Base-by-base conservation (phyloP, 129 eudicot genomes). In the Escallonia herrerae region DNA sequence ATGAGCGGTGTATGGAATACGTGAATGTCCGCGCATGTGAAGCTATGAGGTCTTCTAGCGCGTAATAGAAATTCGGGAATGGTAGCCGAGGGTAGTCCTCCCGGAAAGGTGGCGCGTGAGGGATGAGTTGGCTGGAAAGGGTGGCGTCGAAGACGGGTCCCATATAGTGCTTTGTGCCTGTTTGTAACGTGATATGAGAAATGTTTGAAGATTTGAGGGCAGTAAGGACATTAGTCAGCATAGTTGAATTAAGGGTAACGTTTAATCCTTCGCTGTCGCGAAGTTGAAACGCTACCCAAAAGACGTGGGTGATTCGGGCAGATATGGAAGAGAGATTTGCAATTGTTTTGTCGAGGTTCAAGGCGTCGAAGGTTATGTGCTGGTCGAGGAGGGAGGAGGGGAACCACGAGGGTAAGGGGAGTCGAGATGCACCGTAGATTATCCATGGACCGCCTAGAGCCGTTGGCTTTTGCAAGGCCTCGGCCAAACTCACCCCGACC, bases 381-480 rank as follows among this genome's bases (percentile, higher is more conserved):
- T 62, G 52, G 65, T 72, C 59, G 5, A 72, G 54, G 9, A 47
- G 69, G 43, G 64, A 64, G 49, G 59, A 11, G n/a, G 65, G 76
- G 48, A 64, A 72, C 70, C 70, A 72, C 3, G 64, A 13, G 9
- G 70, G 70, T 42, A 56, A 37, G 0, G 70, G 52, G 22, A 70
- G 65, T 1, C 76, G 63, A 15, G 76, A 46, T 0, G 45, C 70
- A 37, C 76, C 70, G 14, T 63, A 72, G 58, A 72, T 64, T 10
- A 52, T 72, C 76, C 76, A 72, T 11, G 78, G 78, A 8, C 72
- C 78, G 42, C 78, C 78, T 2, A 22, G 5, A 5, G 67, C 53
- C 2, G n/a, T 48, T 9, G 67, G 63, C 22, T 33, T 59, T 7
- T 74, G 59, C 39, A 74, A 47, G 60, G 69, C 33, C 15, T 72